These are phyloP conservation scores for Phaffomyces opuntiae DNA, from an alignment of 805 yeast genomes.

Conservation along the genomic window DNA sequence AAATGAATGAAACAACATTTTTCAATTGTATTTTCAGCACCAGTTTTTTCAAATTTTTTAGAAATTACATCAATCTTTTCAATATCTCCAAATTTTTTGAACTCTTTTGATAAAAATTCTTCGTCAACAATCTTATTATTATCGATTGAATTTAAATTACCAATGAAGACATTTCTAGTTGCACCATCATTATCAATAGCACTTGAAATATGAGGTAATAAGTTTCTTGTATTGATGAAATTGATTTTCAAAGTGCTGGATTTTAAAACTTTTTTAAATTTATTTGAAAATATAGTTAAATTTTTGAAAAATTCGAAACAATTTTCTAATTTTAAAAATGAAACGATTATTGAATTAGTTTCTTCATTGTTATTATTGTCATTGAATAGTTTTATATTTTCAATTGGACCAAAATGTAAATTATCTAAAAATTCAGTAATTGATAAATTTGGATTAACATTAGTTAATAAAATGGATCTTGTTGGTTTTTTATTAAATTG, in stretches of 20 bases:
- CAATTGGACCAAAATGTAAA: constrained; percentile 56
- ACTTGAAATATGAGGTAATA: constrained; percentile 20
- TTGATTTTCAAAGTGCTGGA: constrained; percentile 32
- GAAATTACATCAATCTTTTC: constrained; percentile 59
- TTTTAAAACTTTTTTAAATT: constrained; percentile 28
- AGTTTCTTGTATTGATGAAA: constrained; percentile 27
- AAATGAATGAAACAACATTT: constrained; percentile 83
- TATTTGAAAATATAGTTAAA: constrained; percentile 29
- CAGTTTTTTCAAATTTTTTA: constrained; percentile 24
- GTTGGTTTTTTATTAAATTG: constrained; percentile 14
- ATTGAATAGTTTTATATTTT: constrained; percentile 41
- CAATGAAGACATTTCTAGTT: constrained; percentile 86
- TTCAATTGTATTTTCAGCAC: constrained; percentile 32
- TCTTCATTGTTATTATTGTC: constrained; percentile 21
- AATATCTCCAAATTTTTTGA: constrained; percentile 48
- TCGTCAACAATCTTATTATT: constrained; percentile 29
- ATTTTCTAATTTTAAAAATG: constrained; percentile 26
- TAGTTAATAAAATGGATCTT: constrained; percentile 20
- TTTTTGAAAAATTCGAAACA: constrained; percentile 32
- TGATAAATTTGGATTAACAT: constrained; percentile 13
- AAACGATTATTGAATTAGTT: constrained; percentile 15
- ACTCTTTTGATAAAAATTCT: constrained; percentile 39
- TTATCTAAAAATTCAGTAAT: constrained; percentile 32
- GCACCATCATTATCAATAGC: constrained; percentile 79
- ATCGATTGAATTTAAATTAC: constrained; percentile 50